Evolutionary conservation across 2,329 filamentous ascomycete species (phyloP), one percentile per base, ranked within the genome.

Genomic region (Exophiala bonariae): DNA sequence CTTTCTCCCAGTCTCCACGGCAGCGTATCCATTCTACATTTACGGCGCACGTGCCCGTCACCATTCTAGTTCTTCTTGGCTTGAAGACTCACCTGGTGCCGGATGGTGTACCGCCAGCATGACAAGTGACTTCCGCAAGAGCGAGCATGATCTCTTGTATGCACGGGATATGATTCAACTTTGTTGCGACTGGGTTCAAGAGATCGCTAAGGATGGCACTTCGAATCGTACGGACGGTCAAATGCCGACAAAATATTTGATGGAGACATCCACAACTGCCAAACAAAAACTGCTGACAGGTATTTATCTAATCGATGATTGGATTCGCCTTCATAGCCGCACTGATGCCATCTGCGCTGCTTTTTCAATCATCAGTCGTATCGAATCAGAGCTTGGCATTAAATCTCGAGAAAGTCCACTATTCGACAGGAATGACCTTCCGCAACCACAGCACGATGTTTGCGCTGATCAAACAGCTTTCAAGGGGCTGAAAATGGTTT

Each of bases 51-150:
- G 41, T 16, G 30, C 31, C n/a, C 43, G 48, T 17, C 48, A 41
- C 31, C 38, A 36, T 23, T 47, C 32, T 2, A 26, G 14, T 36
- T 47, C 48, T 39, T 47, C 43, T 38, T 51, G 48, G 28, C 43
- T 44, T 26, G 47, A 36, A 19, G 36, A 22, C 31, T 19, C 34
- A 2, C 19, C 40, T 11, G 40, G 33, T 20, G 40, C 22, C 4
- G 40, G 31, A 8, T 41, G 40, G 32, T 43, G 41, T 16, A 43
- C 41, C 6, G 20, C 20, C 31, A 43, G 31, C 7, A 35, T 43
- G 22, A 16, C 32, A 13, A 36, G 14, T 17, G 41, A 35, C 30
- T 43, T 43, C 34, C 41, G 41, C 3, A 43, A 43, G 23, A 22
- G 17, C 20, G 30, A 35, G 31, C 10, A 43, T 43, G 41, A 43